Evolutionary conservation across 306 rosid species (phyloP), one percentile per base, ranked within the genome.

Genomic region (Senna tora): DNA sequence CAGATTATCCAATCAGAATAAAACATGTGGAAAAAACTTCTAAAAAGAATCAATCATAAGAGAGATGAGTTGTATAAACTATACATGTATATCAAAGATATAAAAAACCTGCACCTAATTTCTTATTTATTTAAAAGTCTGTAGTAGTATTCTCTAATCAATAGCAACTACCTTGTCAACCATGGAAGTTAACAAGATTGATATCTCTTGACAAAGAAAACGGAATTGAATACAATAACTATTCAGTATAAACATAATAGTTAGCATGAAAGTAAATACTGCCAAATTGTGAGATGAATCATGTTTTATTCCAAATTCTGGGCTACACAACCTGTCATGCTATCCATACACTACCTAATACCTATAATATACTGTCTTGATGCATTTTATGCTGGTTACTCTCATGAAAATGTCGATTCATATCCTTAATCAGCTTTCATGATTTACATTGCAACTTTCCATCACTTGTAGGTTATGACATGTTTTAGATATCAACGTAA

Each of bases 241-340:
- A 9, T 14, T 33, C 59, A 62, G 28, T 2, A 62, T 19, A 11
- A 4, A 10, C 30, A 10, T 1, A 36, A 9, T 61, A 16, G 63
- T 34, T 30, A 15, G 2, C 56, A 8, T 2, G 12, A 52, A 52
- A 17, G 57, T 52, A 17, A 59, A 34, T 33, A 4, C 5, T 9
- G 19, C n/a, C 45, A 59, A 8, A 32, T 58, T 58, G 43, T 7
- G 32, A 65, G 66, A 66, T 65, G 60, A 13, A 66, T 32, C 36
- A 75, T 69, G 41, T 17, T 47, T 28, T 32, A 53, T 22, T 12
- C 69, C 33, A 9, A 20, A 34, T 63, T 71, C 61, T 54, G 57
- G 57, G 30, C 30, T 17, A 17, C 13, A 19, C 13, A 8, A 19
- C 4, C 12, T 51, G 19, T 51, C 57, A 51, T 51, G 55, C 57